Base-by-base conservation (phyloP, 257 asterid genomes). In the Mitragyna speciosa region DNA sequence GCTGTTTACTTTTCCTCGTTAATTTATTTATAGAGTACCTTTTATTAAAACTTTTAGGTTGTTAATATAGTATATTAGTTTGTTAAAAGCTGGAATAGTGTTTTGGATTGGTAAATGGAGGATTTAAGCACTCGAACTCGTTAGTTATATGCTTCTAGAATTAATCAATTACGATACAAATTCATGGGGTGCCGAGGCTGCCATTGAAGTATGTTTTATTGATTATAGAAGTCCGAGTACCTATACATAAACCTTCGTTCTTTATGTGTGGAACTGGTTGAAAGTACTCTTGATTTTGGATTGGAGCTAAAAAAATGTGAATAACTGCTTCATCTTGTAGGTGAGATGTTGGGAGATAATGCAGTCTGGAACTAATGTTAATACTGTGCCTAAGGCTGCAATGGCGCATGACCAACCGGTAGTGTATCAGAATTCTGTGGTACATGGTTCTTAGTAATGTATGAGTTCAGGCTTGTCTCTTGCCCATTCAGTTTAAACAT, bases 311-410 rank as follows among this genome's bases (percentile, higher is more conserved):
- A 56, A 12, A 36, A 36, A 36, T 70, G 43, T 8, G 54, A 31
- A 36, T 49, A 61, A 19, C 31, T 76, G 48, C 72, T 41, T 63
- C 64, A 26, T 72, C 77, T 86, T 54, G 71, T 81, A 96, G 99
- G 99, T 96, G 36, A 91, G 99, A 79, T 94, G 97, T 80, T 96
- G 99, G 98, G 99, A 96, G 88, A 87, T 94, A 52, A 84, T 64
- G 86, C 90, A 86, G 79, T 84, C 92, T 10, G 99, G 97, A 77
- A 83, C 82, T 63, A 87, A 82, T 24, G 47, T 94, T 80, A 90
- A 47, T 77, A 82, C 93, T 65, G 91, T 86, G 83, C 95, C 98
- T 4, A 96, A 94, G 89, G 93, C 97, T 61, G 88, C 96, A 6
- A 92, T 92, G 74, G 80, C 91, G 47, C 99, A 96, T 83, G 98